Evolutionary conservation across 1,284 basidiomycete genomes (phyloP).

Genomic region (Porodaedalea pini): DNA sequence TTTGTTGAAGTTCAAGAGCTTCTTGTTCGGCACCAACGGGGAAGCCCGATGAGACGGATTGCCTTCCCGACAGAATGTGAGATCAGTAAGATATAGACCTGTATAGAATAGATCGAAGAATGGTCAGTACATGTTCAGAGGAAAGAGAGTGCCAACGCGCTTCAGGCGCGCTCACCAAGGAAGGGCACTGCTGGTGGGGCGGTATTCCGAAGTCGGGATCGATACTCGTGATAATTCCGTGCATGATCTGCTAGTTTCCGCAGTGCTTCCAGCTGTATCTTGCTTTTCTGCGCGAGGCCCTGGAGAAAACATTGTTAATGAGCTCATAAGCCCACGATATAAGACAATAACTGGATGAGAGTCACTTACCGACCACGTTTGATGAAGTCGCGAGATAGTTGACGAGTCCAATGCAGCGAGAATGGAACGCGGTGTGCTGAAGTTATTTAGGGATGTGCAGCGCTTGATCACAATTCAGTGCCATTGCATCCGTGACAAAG

Average conservation of each 20-base stretch:
- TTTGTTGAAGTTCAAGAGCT: constrained; percentile 94
- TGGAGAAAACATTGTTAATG: constrained; percentile 35
- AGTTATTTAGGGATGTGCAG: constrained; percentile 84
- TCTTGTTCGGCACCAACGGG: constrained; percentile 70
- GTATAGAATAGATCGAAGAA: constrained; percentile 17
- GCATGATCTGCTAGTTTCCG: constrained; percentile 86
- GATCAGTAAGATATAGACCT: constrained; percentile 86
- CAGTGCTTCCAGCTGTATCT: constrained; percentile 73
- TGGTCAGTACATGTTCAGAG: background rate
- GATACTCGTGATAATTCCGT: constrained; percentile 92
- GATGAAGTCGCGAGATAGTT: constrained; percentile 84
- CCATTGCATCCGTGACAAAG: constrained; percentile 26
- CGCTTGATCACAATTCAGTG: constrained; percentile 49
- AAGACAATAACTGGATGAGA: constrained; percentile 8
- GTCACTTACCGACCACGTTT: constrained; percentile 82
- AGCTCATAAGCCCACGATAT: constrained; percentile 21
- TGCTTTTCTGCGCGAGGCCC: constrained; percentile 85
- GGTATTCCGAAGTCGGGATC: constrained; percentile 76
- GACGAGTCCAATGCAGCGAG: constrained; percentile 93
- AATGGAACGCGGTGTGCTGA: constrained; percentile 89
- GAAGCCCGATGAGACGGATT: constrained; percentile 87
- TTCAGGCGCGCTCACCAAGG: constrained; percentile 57
- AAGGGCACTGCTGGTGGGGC: constrained; percentile 89
- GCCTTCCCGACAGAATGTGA: constrained; percentile 95
- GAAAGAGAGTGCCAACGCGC: background rate